Evolutionary conservation across 2,329 filamentous ascomycete genomes (phyloP).

Genomic region (Pestalotiopsis sp.): DNA sequence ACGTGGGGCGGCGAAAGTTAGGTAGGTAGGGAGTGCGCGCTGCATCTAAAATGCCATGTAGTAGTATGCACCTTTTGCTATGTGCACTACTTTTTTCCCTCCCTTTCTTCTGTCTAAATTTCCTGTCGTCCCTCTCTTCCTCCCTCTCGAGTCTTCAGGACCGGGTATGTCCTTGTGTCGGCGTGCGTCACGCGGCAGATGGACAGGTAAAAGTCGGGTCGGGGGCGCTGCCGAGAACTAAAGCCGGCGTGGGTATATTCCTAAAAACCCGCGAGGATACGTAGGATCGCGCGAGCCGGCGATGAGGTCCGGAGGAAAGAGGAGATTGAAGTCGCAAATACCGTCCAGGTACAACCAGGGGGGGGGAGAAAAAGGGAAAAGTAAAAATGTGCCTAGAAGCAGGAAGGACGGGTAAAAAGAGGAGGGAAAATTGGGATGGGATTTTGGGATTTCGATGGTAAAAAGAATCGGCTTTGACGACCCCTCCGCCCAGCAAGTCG

Average conservation of each 20-base stretch:
- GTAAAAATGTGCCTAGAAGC: not conserved
- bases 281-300: not conserved
- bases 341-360: conserved; percentile 4
- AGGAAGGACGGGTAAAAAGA: not conserved
- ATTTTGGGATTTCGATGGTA: conserved; percentile 11
- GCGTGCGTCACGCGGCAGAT: too few relatives aligned
- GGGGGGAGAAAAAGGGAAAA: not conserved
- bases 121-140: too few relatives aligned
- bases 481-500: not conserved
- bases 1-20: conserved; percentile 3
- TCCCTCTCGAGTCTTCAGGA: too few relatives aligned
- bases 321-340: not conserved
- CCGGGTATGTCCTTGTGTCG: too few relatives aligned
- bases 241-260: not conserved
- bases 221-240: not conserved
- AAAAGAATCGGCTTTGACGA: conserved; percentile 10
- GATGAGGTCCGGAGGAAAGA: not conserved
- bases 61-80: not conserved
- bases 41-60: conserved; percentile 1
- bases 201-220: not conserved
- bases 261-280: not conserved
- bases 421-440: conserved; percentile 11
- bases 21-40: not conserved
- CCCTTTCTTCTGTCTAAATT: too few relatives aligned
- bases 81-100: not conserved